Evolutionary conservation across 495 filamentous ascomycete genomes (phyloP).

Genomic region (Tuber melanosporum): DNA sequence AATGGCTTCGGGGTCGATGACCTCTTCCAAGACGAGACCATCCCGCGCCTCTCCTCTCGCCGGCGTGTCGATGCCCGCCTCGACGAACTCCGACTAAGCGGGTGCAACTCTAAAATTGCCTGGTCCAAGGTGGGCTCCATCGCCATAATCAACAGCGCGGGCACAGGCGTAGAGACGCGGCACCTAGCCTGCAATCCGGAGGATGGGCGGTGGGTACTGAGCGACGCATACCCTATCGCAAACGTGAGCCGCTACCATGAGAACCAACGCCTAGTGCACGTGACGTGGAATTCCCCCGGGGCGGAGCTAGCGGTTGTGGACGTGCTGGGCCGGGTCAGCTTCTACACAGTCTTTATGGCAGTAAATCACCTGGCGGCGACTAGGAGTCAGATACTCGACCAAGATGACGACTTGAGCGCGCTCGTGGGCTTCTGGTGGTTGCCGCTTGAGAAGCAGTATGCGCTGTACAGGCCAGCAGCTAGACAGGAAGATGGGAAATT

Average conservation of each 20-base stretch:
- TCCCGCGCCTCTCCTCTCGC: slow-evolving; percentile 21
- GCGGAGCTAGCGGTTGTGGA: slow-evolving; percentile 41
- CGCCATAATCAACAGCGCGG: slow-evolving; percentile 70
- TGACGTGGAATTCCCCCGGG: slow-evolving; percentile 40
- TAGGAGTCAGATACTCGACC: slow-evolving; percentile 26
- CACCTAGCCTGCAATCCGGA: slow-evolving; percentile 63
- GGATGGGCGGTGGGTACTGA: slow-evolving; percentile 72
- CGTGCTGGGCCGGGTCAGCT: slow-evolving; percentile 38
- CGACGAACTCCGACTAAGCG: slow-evolving; percentile 69
- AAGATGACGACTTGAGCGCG: slow-evolving; percentile 39
- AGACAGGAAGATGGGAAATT: slow-evolving; percentile 34
- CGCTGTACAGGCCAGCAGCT: slow-evolving; percentile 31
- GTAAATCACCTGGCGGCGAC: slow-evolving; percentile 37
- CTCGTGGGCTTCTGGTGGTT: slow-evolving; percentile 42
- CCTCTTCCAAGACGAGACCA: slow-evolving; percentile 38
- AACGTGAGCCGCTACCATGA: slow-evolving; percentile 37
- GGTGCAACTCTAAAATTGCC: slow-evolving; percentile 75
- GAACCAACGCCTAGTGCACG: slow-evolving; percentile 38
- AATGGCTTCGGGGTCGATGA: slow-evolving; percentile 36
- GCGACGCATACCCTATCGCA: slow-evolving; percentile 47
- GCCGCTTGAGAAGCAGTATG: slow-evolving; percentile 37
- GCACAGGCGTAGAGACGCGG: slow-evolving; percentile 59
- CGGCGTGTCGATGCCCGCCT: slow-evolving; percentile 48
- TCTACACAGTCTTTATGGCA: slow-evolving; percentile 38
- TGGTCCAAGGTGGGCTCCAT: slow-evolving; percentile 90